Conservation (phyloP, 2,329 filamentous ascomycete genomes). For the Phialemonium atrogriseum region DNA sequence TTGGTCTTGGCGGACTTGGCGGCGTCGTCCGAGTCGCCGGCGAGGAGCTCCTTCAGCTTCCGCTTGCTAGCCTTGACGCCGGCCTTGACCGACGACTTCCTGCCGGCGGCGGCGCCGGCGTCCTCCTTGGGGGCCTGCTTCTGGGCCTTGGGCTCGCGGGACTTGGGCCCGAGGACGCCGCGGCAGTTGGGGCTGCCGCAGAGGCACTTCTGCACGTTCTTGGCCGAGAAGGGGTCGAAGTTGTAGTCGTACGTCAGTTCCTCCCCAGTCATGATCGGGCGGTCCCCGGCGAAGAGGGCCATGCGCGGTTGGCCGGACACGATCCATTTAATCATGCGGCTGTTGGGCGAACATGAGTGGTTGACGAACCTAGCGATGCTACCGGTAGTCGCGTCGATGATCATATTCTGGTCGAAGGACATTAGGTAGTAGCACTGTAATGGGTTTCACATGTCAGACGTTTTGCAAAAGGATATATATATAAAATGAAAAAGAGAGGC, state of each 20-base stretch:
- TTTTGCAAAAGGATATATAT: slow-evolving; percentile 6
- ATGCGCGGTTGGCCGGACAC: slow-evolving; percentile 90
- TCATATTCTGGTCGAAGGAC: slow-evolving; percentile 98
- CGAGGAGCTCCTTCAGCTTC: slow-evolving; percentile 46
- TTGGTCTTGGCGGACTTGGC: slow-evolving; percentile 20
- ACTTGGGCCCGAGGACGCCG: slow-evolving; percentile 54
- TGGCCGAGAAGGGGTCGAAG: slow-evolving; percentile 60
- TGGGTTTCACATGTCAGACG: slow-evolving; percentile 5
- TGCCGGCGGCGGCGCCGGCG: slow-evolving; percentile 27
- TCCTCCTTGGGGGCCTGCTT: slow-evolving; percentile 33
- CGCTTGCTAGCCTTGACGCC: slow-evolving; percentile 41
- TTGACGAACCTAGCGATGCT: slow-evolving; percentile 98
- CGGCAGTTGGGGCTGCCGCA: slow-evolving; percentile 57
- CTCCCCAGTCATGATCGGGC: slow-evolving; percentile 86
- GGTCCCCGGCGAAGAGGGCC: slow-evolving; percentile 89
- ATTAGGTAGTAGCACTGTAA: slow-evolving; percentile 91
- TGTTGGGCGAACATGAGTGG: slow-evolving; percentile 94
- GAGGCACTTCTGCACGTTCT: slow-evolving; percentile 59
- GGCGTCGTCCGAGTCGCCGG: slow-evolving; percentile 27
- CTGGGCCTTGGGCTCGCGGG: slow-evolving; percentile 43
- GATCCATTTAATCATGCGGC: slow-evolving; percentile 96
- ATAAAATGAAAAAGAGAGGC: too few relatives aligned
- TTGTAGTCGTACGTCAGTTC: slow-evolving; percentile 93
- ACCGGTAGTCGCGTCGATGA: slow-evolving; percentile 92
- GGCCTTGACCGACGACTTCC: slow-evolving; percentile 15